Conservation (phyloP, 2,329 filamentous ascomycete genomes). For the Curvularia hawaiiensis region DNA sequence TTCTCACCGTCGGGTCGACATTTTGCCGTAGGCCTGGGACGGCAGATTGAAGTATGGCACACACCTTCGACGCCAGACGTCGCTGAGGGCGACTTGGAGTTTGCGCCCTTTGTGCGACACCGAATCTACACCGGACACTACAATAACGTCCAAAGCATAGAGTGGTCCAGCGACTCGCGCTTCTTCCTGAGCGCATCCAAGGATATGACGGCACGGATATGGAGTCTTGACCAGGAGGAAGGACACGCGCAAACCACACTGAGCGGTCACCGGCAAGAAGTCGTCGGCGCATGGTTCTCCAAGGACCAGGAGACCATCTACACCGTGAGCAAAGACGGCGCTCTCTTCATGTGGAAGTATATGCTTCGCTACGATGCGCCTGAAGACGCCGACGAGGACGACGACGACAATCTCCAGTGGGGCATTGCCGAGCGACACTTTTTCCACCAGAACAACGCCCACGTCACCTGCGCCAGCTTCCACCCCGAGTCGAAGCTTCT, state of each 20-base stretch:
- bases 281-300: conserved; percentile 97
- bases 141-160: conserved; percentile 81
- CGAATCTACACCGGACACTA: conserved; percentile 87
- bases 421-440: conserved; percentile 89
- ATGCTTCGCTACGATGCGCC: conserved; percentile 63
- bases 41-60: conserved; percentile 93
- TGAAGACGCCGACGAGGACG: conserved; percentile 59
- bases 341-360: conserved; percentile 93
- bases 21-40: conserved; percentile 86
- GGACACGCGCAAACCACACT: conserved; percentile 89
- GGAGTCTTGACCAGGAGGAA: conserved; percentile 87
- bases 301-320: conserved; percentile 94
- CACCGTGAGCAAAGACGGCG: conserved; percentile 96
- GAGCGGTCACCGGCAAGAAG: conserved; percentile 86
- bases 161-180: conserved; percentile 95
- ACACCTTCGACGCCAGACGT: conserved; percentile 88
- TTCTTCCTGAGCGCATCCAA: conserved; percentile 94
- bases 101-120: conserved; percentile 91
- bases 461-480: conserved; percentile 88
- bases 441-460: conserved; percentile 89
- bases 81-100: conserved; percentile 85
- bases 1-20: conserved; percentile 91
- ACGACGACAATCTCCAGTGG: conserved; percentile 78
- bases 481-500: conserved; percentile 86
- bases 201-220: conserved; percentile 91